Base-by-base conservation (phyloP, 1,139 yeast genomes). In the Suhomyces anneliseae region DNA sequence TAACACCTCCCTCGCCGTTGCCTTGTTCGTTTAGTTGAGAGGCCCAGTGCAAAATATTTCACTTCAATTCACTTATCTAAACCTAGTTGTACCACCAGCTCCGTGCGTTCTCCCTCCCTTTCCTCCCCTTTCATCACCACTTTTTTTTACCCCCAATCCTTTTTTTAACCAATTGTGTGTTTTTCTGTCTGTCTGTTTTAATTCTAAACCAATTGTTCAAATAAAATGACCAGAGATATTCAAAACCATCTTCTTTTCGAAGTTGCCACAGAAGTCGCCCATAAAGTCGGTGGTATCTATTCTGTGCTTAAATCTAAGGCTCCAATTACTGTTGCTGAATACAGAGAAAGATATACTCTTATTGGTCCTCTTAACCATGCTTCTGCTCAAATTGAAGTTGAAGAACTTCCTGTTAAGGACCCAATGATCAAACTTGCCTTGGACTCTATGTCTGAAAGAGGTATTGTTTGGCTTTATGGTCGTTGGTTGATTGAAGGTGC, bases 401-500 rank as follows among this genome's bases (percentile, higher is more conserved):
- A 93, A 67, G 95, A 88, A 61, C 75, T 92, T 52, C 84, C 88
- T 0, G 84, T 85, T 40, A 79, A 79, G 39, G 89, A 85, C 54
- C 79, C 82, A 8, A 76, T 79, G 45, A 66, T 87, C 55, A 81
- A 78, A 61, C 74, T 76, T 39, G 78, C 95, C 40, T 72, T 86
- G 58, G 84, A 85, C 50, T 75, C 87, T 26, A 89, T 90, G 96
- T 70, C 81, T 45, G 78, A 79, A 33, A 78, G 97, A 40, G 99
- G 99, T 24, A 80, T 93, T 57, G 73, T 78, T 51, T 89, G 87
- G 78, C 73, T 90, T 46, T 92, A 93, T 60, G 98, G 98, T 38
- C 81, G 97, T 53, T 93, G 99, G 99, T 81, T 93, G 60, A 90
- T 93, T 60, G 99, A 93, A 65, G 97, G 98, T 26, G 96, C 98